Evolutionary conservation across 1,284 basidiomycete genomes (phyloP).

Genomic region (Testicularia cyperi): DNA sequence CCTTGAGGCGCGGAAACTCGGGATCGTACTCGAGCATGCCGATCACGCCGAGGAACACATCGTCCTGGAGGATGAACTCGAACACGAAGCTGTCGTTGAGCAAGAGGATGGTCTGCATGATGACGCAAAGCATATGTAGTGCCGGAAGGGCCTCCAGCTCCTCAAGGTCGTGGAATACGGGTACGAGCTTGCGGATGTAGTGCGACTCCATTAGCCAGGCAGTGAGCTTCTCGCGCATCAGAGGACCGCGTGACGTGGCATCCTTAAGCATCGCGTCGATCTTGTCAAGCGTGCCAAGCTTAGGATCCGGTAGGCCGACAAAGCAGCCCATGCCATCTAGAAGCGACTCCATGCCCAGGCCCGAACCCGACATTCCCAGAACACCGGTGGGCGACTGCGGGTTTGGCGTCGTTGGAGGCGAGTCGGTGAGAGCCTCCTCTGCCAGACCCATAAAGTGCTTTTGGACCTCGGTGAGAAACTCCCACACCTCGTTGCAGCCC

Average conservation of each 20-base stretch:
- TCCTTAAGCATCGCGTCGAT: constrained; percentile 56
- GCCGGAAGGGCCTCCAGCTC: constrained; percentile 85
- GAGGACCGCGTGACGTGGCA: constrained; percentile 62
- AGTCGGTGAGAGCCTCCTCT: constrained; percentile 39
- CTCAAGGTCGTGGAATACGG: constrained; percentile 83
- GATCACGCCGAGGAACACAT: constrained; percentile 85
- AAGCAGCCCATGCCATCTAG: constrained; percentile 31
- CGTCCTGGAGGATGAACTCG: constrained; percentile 91
- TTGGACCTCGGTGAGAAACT: constrained; percentile 93
- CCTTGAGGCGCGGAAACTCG: constrained; percentile 91
- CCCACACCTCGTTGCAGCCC: constrained; percentile 95
- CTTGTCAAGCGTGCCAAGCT: constrained; percentile 55
- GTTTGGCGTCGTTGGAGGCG: constrained; percentile 38
- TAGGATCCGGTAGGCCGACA: constrained; percentile 58
- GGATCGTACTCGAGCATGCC: constrained; percentile 99
- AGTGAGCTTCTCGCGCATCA: constrained; percentile 73
- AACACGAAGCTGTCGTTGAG: constrained; percentile 93
- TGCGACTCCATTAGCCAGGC: constrained; percentile 68
- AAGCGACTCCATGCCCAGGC: constrained; percentile 30
- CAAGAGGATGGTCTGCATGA: constrained; percentile 93
- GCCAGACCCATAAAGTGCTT: constrained; percentile 66
- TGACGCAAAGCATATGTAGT: constrained; percentile 82
- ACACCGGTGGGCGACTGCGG: constrained; percentile 26
- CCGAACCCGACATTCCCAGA: constrained; percentile 36
- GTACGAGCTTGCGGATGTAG: constrained; percentile 83